Percentiles rank a stretch among this genome's conserved stretches.
These are phyloP conservation scores for Dittrichia graveolens DNA, from an alignment of 129 eudicot species.

Conservation along the genomic window DNA sequence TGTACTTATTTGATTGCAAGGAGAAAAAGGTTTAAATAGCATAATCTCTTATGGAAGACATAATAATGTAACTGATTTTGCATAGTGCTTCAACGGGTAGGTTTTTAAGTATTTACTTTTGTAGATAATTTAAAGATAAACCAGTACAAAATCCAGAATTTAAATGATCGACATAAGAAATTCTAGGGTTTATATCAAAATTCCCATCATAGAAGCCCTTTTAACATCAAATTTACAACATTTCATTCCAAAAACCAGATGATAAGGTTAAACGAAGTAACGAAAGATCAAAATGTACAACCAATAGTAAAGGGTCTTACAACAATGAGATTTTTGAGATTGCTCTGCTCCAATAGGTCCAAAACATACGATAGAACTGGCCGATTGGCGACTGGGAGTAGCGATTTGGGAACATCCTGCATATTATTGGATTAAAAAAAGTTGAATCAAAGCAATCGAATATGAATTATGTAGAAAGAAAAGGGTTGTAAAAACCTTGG, in stretches of 20 bases:
- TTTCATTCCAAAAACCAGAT: not conserved
- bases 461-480: not conserved
- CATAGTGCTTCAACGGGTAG: too few species aligned
- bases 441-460: not conserved
- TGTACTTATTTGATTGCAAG: too few species aligned
- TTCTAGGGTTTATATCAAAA: conserved; percentile 22
- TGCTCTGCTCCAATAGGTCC: conserved; percentile 78
- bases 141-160: too few species aligned
- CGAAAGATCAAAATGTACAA: not conserved
- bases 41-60: too few species aligned
- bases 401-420: conserved; percentile 91
- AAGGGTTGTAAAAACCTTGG: conserved; percentile 55
- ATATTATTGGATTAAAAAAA: not conserved
- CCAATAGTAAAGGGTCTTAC: conserved; percentile 38
- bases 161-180: not conserved
- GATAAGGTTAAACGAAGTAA: not conserved
- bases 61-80: too few species aligned
- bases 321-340: conserved; percentile 80
- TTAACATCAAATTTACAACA: not conserved
- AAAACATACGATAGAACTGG: conserved; percentile 80
- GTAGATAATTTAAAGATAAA: too few species aligned
- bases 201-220: not conserved
- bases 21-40: too few species aligned
- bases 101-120: too few species aligned
- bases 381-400: conserved; percentile 94